Evolutionary conservation across 2,329 filamentous ascomycete genomes (phyloP), one percentile per base, ranked within the genome.

Genomic region (Neonectria ditissima): DNA sequence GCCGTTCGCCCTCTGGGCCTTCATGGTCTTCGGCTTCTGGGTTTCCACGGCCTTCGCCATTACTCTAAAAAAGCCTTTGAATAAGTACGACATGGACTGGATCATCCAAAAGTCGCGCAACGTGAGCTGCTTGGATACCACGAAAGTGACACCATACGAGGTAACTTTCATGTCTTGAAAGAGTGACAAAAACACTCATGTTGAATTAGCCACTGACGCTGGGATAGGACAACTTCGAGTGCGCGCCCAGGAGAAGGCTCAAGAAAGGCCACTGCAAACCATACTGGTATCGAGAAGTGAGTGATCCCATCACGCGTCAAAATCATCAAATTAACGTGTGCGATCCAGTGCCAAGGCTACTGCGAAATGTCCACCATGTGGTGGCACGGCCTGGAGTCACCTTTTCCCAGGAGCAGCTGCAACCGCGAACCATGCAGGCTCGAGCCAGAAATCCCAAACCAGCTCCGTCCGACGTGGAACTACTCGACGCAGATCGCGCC

Each of bases 321-420:
- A 7, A 16, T 30, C 1, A 6, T 20, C 8, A 13, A 10, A 47
- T 7, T n/a, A 11, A 30, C 7, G 7, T 48, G 14, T 32, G 13
- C 18, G n/a, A n/a, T n/a, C 24, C n/a, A 61, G 58, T 61, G 58
- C 13, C 24, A 43, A 14, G n/a, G 14, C 11, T 61, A 55, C 20
- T 61, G 58, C 43, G 43, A 61, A 14, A 16, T 43, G 5, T 51
- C 50, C 20, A 54, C 51, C 9, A 39, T 32, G 24, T 61, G 58
- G 58, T 26, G 41, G 16, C 50, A 55, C 20, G 58, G 58, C 22
- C 53, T 28, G 14, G 58, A 61, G 41, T 24, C 48, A 8, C 58
- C 43, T 30, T 61, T 61, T 18, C 26, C 41, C 9, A 20, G 22
- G 13, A 50, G 32, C 30, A 48, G 54, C 39, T 61, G 58, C 26